Conservation (phyloP, 441 rosid species). For the Gossypium schwendimanii region DNA sequence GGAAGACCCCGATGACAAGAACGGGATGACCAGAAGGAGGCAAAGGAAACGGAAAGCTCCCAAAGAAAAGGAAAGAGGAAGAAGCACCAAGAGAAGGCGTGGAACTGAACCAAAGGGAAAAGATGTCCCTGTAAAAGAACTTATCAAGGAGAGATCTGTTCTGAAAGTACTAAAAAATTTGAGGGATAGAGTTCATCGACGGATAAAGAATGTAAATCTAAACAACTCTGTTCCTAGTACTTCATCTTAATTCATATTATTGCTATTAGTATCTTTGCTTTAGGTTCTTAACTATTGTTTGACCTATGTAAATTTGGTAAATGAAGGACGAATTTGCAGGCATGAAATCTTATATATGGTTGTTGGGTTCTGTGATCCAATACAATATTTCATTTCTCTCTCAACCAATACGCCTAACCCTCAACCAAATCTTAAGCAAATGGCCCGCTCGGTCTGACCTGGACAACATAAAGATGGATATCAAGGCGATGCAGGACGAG, state of each 20-base stretch:
- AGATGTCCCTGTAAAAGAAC: neutral
- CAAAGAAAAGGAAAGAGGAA: neutral
- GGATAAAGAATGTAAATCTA: neutral
- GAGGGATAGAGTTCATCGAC: neutral
- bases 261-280: neutral
- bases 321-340: neutral
- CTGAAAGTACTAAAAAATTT: neutral
- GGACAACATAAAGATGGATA: too few relatives aligned
- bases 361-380: neutral
- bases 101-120: neutral
- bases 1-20: too few relatives aligned
- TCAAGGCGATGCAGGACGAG: neutral
- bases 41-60: neutral
- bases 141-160: neutral
- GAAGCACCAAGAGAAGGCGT: neutral
- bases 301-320: neutral
- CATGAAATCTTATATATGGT: rapidly evolving
- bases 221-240: neutral
- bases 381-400: rapidly evolving
- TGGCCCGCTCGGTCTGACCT: neutral
- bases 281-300: neutral
- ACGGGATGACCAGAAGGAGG: neutral
- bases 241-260: neutral
- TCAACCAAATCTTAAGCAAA: neutral
- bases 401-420: neutral